These are phyloP conservation scores for Corynespora cassiicola DNA, from an alignment of 2,329 filamentous ascomycete genomes.

Conservation along the genomic window DNA sequence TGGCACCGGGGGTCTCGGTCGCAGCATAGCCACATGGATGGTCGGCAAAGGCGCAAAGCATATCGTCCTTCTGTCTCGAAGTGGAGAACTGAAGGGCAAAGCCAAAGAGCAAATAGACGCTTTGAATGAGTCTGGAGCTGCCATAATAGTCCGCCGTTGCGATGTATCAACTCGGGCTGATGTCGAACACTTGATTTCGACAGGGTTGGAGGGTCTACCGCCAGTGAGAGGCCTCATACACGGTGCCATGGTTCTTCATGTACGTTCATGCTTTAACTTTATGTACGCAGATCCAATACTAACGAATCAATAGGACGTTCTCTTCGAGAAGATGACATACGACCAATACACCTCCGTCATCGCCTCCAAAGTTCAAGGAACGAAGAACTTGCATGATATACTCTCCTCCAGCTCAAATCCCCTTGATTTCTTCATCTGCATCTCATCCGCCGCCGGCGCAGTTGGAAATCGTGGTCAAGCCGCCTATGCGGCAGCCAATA, in stretches of 20 bases:
- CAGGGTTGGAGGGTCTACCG: slow-evolving; percentile 5
- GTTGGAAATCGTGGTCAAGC: slow-evolving; percentile 44
- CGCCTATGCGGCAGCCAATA: slow-evolving; percentile 54
- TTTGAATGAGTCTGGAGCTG: slow-evolving; percentile 6
- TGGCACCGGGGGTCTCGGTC: slow-evolving; percentile 25
- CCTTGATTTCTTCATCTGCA: slow-evolving; percentile 41
- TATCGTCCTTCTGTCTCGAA: slow-evolving; percentile 22
- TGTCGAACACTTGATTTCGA: slow-evolving; percentile 10
- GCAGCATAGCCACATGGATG: slow-evolving; percentile 26
- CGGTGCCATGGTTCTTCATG: slow-evolving; percentile 13
- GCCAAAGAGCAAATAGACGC: slow-evolving; percentile 12
- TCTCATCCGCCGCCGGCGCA: slow-evolving; percentile 26
- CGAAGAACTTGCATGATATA: slow-evolving; percentile 24
- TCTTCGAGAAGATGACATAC: slow-evolving; percentile 28
- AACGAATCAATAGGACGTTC: slow-evolving; percentile 16
- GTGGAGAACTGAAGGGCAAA: slow-evolving; percentile 9
- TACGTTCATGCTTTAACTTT: slow-evolving; percentile 7
- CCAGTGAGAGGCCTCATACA: slow-evolving; percentile 13
- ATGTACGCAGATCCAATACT: not conserved
- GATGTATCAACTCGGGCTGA: slow-evolving; percentile 11
- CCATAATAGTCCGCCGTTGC: slow-evolving; percentile 12
- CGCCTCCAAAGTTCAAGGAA: slow-evolving; percentile 25
- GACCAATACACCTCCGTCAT: slow-evolving; percentile 22
- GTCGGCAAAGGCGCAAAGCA: slow-evolving; percentile 22
- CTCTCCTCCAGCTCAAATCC: slow-evolving; percentile 9